Conservation (phyloP, 177 flowering plant species). For the Tripterygium wilfordii region DNA sequence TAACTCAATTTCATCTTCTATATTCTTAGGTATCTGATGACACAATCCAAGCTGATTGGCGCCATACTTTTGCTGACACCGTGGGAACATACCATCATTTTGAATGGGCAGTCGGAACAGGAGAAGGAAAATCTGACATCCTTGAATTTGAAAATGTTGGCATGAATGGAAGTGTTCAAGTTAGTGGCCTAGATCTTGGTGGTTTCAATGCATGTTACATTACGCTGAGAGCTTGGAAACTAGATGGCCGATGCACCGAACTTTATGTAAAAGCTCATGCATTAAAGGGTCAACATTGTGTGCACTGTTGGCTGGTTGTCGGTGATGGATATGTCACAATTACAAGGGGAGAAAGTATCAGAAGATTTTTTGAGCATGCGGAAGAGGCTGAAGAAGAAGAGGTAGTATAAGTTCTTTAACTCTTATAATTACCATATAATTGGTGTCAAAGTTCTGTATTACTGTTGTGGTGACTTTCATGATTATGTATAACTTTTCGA, state of each 20-base stretch:
- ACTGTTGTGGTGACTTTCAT: too few relatives aligned
- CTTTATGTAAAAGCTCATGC: constrained; percentile 95
- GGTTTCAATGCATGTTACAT: constrained; percentile 78
- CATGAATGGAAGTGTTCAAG: constrained; percentile 65
- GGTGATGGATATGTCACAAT: constrained; percentile 93
- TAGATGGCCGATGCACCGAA: constrained; percentile 90
- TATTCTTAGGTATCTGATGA: constrained; percentile 68
- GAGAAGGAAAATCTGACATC: constrained; percentile 92
- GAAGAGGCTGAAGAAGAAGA: constrained; percentile 99
- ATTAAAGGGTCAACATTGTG: constrained; percentile 91
- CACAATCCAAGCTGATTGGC: constrained; percentile 84
- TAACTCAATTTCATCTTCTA: constrained; percentile 4
- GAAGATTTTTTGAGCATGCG: constrained; percentile 98
- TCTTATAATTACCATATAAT: too few relatives aligned
- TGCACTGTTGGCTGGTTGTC: constrained; percentile 87
- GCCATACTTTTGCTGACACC: constrained; percentile 71
- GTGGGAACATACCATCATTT: constrained; percentile 80
- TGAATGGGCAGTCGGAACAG: constrained; percentile 97
- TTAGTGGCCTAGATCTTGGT: constrained; percentile 73
- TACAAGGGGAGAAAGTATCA: constrained; percentile 82
- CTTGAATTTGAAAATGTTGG: constrained; percentile 93
- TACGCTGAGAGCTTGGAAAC: constrained; percentile 84
- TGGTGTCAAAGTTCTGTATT: too few relatives aligned
- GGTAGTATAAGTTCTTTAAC: too few relatives aligned
- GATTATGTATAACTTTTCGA: too few relatives aligned